A percentile compares a stretch with the other conserved stretches of the same genome.
Conservation (phyloP, 306 rosid genomes). For the Cucurbita moschata region DNA sequence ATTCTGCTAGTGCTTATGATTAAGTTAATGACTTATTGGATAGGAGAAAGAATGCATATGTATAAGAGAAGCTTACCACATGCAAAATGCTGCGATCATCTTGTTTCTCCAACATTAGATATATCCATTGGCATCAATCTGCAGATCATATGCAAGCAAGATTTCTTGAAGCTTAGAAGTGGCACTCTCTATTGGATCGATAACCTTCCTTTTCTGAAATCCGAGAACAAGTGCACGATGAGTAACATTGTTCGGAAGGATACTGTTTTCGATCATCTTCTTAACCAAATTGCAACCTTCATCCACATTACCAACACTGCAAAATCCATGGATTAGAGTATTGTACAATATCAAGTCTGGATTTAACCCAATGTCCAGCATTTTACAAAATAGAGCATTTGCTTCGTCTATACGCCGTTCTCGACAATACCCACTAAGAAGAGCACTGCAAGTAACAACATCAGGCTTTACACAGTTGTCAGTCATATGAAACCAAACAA, state of each 20-base stretch:
- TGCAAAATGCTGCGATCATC: background rate
- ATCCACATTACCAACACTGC: slow-evolving; percentile 20
- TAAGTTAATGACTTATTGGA: background rate
- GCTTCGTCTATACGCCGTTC: slow-evolving; percentile 21
- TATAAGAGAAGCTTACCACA: background rate
- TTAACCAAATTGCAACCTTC: slow-evolving; percentile 20
- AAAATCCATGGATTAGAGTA: slow-evolving; percentile 26
- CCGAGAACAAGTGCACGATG: slow-evolving; percentile 16
- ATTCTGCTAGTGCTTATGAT: background rate
- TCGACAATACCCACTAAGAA: slow-evolving; percentile 25
- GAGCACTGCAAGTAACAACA: slow-evolving; percentile 29
- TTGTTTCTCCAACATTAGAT: slow-evolving; percentile 3
- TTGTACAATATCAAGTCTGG: slow-evolving; percentile 22
- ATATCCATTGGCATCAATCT: background rate
- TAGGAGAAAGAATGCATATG: background rate
- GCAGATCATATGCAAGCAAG: slow-evolving; percentile 4
- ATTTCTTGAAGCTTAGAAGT: slow-evolving; percentile 21
- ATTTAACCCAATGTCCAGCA: slow-evolving; percentile 18
- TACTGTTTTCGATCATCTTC: slow-evolving; percentile 17
- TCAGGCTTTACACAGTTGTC: slow-evolving; percentile 27
- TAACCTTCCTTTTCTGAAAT: slow-evolving; percentile 11
- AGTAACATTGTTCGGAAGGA: slow-evolving; percentile 21
- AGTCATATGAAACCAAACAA: slow-evolving; percentile 24
- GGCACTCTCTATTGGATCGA: slow-evolving; percentile 12
- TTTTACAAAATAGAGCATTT: slow-evolving; percentile 14